Base-by-base conservation (phyloP, 176 grass and related monocot species). In the Guadua angustifolia region DNA sequence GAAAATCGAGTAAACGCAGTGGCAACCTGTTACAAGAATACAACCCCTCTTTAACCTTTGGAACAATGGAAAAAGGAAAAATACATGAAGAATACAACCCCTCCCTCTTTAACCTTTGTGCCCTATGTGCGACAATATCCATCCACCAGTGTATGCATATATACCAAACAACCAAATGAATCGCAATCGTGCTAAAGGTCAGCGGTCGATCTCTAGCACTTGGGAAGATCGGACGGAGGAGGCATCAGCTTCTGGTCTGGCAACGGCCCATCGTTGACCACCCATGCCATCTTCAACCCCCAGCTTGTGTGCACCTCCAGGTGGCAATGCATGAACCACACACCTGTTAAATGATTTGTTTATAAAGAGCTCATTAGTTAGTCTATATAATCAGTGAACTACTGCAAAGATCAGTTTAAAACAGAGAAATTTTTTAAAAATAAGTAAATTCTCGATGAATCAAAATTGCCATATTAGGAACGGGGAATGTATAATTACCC, bases 291-390 rank as follows among this genome's bases (percentile, higher is more conserved):
- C 86, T 85, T 90, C 63, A 94, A 50, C 8, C 92, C 92, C 92
- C 92, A 94, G 79, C 86, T 94, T 3, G 88, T 94, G 88, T 94
- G 92, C 47, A 94, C 91, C 75, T 92, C 91, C 24, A 92, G 76
- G 35, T 92, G 91, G 59, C 91, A 92, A 68, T 92, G 91, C 92
- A 90, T 94, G 63, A 94, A 88, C 92, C 92, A 94, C 5, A 94
- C 88, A 79, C 91, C 42, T 43, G 42, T 43, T 43, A 43, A 43
- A 43, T 43, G 42, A 43, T 43, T 43, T 43, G 42, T 43, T 43
- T 43, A 43, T 43, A 43, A 43, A 43, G 42, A 2, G 42, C 9
- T 43, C 42, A 43, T 9, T 43, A 43, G 42, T 43, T 7, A 9
- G 1, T 43, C 1, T 9, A 43, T 43, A 8, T 9, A 43, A 43